Evolutionary conservation across 495 filamentous ascomycete genomes (phyloP).

Genomic region (Apiosordaria backusii): DNA sequence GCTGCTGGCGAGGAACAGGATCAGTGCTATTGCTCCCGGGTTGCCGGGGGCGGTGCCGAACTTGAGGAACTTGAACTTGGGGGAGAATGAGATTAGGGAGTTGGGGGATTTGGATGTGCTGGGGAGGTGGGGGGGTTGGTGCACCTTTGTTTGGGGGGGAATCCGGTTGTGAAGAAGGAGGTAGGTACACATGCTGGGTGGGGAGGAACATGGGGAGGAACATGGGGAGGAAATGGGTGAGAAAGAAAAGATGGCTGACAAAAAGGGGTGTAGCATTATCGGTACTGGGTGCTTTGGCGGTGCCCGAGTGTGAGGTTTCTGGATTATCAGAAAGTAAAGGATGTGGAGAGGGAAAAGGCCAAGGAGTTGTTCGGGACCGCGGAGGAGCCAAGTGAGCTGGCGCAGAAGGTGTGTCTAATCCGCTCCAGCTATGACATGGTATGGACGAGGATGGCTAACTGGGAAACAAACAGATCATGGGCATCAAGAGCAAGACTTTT

Average conservation of each 20-base stretch:
- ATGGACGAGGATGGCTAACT: background rate
- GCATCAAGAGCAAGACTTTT: slow-evolving; percentile 79
- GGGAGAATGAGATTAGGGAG: slow-evolving; percentile 71
- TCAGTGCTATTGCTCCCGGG: slow-evolving; percentile 71
- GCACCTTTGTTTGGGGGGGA: slow-evolving; percentile 78
- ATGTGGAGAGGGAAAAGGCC: slow-evolving; percentile 72
- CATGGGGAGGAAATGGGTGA: background rate
- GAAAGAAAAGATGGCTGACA: slow-evolving; percentile 8
- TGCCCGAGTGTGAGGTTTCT: slow-evolving; percentile 83
- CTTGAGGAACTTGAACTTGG: slow-evolving; percentile 72
- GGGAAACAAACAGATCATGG: slow-evolving; percentile 62
- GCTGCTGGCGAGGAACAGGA: slow-evolving; percentile 83
- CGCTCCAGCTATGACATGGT: background rate
- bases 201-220: background rate
- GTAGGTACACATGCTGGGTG: slow-evolving; percentile 47
- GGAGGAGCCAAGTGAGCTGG: slow-evolving; percentile 73
- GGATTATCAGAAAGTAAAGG: slow-evolving; percentile 88
- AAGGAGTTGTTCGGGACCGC: slow-evolving; percentile 76
- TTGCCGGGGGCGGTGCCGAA: slow-evolving; percentile 72
- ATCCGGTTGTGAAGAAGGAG: slow-evolving; percentile 89
- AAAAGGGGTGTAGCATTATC: slow-evolving; percentile 66
- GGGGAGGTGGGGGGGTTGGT: slow-evolving; percentile 63
- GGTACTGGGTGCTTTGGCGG: slow-evolving; percentile 86
- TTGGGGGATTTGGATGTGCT: slow-evolving; percentile 86
- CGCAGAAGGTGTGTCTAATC: slow-evolving; percentile 46